phyloP scores from a whole-genome alignment of 176 grass and related monocot genomes.

The Dendrocalamus sinicus region DNA sequence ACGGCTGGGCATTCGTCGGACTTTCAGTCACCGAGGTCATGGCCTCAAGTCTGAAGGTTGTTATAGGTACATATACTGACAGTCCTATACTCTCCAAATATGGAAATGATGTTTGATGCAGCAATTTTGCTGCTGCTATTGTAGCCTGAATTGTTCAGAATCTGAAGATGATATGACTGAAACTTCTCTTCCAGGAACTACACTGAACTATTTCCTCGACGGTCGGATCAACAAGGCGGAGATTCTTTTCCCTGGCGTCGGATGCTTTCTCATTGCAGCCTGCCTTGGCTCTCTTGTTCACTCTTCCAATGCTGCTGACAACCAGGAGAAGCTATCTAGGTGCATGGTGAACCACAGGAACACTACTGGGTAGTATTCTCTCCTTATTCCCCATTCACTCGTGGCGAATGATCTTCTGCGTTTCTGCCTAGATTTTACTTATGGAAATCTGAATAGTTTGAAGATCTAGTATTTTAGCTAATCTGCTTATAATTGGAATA shows the following conservation, averaged over 20 bases:
- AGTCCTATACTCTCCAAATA: not conserved
- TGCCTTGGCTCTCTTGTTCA: constrained; percentile 87
- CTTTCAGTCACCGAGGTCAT: constrained; percentile 93
- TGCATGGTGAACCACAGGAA: constrained; percentile 43
- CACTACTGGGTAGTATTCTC: constrained; percentile 30
- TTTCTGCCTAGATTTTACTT: not conserved
- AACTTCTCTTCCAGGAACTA: constrained; percentile 60
- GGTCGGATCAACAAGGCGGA: constrained; percentile 84
- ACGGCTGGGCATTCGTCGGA: constrained; percentile 88
- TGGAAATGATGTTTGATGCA: not conserved
- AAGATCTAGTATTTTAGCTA: not conserved
- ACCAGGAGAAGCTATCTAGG: constrained; percentile 72
- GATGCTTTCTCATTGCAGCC: constrained; percentile 84
- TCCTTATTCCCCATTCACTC: not conserved
- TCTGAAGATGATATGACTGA: not conserved
- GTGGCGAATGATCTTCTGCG: not conserved
- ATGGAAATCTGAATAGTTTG: not conserved
- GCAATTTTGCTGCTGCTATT: not conserved
- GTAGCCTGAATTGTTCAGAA: not conserved
- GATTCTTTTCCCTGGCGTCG: constrained; percentile 89
- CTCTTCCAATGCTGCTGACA: constrained; percentile 87
- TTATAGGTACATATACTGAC: constrained; percentile 62
- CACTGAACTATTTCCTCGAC: constrained; percentile 91
- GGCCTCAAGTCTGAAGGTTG: constrained; percentile 83
- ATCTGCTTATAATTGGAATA: not conserved